Base-by-base conservation (phyloP, 1,284 basidiomycete genomes). In the Coniferiporia weirii region DNA sequence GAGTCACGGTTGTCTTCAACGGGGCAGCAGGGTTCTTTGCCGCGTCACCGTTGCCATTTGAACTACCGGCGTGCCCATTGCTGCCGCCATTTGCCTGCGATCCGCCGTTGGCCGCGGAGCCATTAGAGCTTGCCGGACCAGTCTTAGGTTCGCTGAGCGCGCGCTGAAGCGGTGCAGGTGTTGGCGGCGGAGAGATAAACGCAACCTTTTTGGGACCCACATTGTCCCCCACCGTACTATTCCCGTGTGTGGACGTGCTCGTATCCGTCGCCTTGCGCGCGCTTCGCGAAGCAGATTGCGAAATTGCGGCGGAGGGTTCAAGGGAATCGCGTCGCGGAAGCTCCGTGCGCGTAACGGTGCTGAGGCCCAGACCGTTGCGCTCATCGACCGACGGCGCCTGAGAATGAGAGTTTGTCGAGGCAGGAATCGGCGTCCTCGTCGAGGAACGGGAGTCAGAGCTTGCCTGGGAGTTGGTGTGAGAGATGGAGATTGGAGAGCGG, bases 161-260 rank as follows among this genome's bases (percentile, higher is more conserved):
- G 54, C 52, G 61, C 45, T 60, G 46, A 59, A 56, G 64, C 44
- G 75, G 71, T 60, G 71, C 75, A 20, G 82, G 82, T 0, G 88
- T 89, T 34, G 82, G 86, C 47, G 86, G 83, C 45, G 88, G 89
- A 22, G 89, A 90, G 66, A 89, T 79, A 73, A 92, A 92, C 22
- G 89, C 89, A 55, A 92, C 89, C 73, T 91, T 91, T 77, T 91
- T 91, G 67, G 82, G 27, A 27, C 27, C 82, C 34, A 81, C 75
- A 64, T 85, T 50, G 15, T 56, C 38, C 13, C 45, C 36, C 35
- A 54, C 61, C 7, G 45, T 45, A 32, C 45, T 83, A 61, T 65
- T 72, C 32, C 63, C 48, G 40, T 57, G 58, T 20, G 54, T 83
- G 61, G 65, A 71, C 36, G 63, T 53, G 49, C 55, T 63, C 66